Conservation (phyloP, 495 filamentous ascomycete species). For the Ramalina peruviana region DNA sequence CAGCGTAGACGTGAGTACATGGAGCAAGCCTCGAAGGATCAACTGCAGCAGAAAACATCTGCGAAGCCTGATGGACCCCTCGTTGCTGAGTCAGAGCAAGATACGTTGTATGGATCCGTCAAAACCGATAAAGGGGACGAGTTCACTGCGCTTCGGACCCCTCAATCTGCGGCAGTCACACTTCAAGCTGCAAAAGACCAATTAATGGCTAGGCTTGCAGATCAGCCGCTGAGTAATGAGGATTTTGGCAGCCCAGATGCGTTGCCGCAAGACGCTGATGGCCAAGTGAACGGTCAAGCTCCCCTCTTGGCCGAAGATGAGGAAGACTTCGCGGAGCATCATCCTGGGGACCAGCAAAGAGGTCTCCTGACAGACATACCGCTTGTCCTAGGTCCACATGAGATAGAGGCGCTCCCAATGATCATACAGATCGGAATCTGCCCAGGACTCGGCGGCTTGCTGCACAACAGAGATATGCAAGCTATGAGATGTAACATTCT, state of each 20-base stretch:
- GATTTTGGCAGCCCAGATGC: slow-evolving; percentile 36
- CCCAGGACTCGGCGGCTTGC: slow-evolving; percentile 31
- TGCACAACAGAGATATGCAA: slow-evolving; percentile 59
- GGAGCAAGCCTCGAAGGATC: neutral
- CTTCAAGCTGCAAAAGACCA: slow-evolving; percentile 44
- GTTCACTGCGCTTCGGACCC: slow-evolving; percentile 36
- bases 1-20: neutral
- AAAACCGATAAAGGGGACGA: slow-evolving; percentile 25
- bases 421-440: slow-evolving; percentile 84
- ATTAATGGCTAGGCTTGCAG: slow-evolving; percentile 41
- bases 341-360: slow-evolving; percentile 70
- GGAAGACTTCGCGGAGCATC: slow-evolving; percentile 52
- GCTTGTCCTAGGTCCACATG: slow-evolving; percentile 80
- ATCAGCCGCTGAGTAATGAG: slow-evolving; percentile 28
- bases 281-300: slow-evolving; percentile 37
- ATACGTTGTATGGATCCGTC: slow-evolving; percentile 1
- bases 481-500: slow-evolving; percentile 77
- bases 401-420: slow-evolving; percentile 92
- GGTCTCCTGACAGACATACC: slow-evolving; percentile 84
- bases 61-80: neutral
- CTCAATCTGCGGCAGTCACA: slow-evolving; percentile 39
- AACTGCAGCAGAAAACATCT: neutral
- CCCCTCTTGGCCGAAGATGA: slow-evolving; percentile 52
- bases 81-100: neutral
- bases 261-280: slow-evolving; percentile 33